These are phyloP conservation scores for Pseudofabraea citricarpa DNA, from an alignment of 2,329 filamentous ascomycete genomes.

Conservation along the genomic window DNA sequence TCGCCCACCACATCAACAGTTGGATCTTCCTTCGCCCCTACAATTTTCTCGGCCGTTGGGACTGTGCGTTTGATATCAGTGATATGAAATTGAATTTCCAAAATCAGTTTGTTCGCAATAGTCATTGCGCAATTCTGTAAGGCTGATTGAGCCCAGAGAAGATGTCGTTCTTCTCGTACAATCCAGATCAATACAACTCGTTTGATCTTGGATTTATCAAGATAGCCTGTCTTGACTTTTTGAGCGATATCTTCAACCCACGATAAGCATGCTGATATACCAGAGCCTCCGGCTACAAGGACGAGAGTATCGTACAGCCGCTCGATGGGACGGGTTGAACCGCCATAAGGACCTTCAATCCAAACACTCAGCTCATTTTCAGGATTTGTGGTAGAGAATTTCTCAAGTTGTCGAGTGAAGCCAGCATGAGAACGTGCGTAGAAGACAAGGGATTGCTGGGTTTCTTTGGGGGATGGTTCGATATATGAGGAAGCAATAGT, in stretches of 20 bases:
- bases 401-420: constrained; percentile 16
- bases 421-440: constrained; percentile 19
- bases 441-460: constrained; percentile 16
- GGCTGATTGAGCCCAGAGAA: neutral
- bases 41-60: neutral
- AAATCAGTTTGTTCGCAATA: neutral
- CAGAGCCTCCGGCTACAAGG: constrained; percentile 17
- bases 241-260: constrained; percentile 9
- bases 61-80: neutral
- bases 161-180: constrained; percentile 7
- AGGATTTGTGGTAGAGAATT: neutral
- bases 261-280: constrained; percentile 15
- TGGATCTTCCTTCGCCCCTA: neutral
- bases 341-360: constrained; percentile 27
- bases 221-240: constrained; percentile 1
- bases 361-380: constrained; percentile 8
- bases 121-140: neutral
- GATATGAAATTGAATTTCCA: neutral
- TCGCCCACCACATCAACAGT: neutral
- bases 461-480: constrained; percentile 2
- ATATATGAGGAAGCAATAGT: constrained; percentile 19
- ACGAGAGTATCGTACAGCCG: constrained; percentile 14
- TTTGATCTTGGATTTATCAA: neutral
- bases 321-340: constrained; percentile 5
- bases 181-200: constrained; percentile 14